Percentiles rank a stretch among this genome's conserved stretches.
These are phyloP conservation scores for Spiraea crenata DNA, from an alignment of 331 rosid species.

Conservation along the genomic window DNA sequence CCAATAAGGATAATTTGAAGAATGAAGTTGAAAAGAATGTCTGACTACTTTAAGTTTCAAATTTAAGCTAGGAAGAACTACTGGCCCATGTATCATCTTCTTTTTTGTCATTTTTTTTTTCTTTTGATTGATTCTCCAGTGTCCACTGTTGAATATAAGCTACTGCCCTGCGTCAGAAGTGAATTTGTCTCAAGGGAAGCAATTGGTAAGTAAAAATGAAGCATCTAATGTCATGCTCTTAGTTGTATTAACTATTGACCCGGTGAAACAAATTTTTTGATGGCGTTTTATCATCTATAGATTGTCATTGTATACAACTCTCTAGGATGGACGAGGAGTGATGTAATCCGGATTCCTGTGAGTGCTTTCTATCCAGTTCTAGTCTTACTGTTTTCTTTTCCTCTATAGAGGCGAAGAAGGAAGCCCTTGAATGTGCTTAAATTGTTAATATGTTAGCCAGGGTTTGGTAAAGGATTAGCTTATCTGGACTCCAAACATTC, in stretches of 20 bases:
- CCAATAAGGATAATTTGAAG: background rate
- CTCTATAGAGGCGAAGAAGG: background rate
- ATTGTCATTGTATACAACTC: constrained; percentile 46
- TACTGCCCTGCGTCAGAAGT: constrained; percentile 90
- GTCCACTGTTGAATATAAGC: constrained; percentile 88
- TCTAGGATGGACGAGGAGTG: constrained; percentile 59
- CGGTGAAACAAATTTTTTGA: constrained; percentile 15
- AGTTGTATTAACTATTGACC: constrained; percentile 2
- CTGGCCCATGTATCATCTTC: constrained; percentile 5
- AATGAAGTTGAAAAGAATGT: background rate
- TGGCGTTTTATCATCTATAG: constrained; percentile 31
- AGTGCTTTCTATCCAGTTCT: constrained; percentile 22
- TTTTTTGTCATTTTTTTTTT: constrained; percentile 1
- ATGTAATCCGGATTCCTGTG: constrained; percentile 48
- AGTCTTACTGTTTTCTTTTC: constrained; percentile 3
- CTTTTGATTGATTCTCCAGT: constrained; percentile 43
- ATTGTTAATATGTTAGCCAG: background rate
- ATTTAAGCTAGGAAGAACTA: constrained; percentile 4
- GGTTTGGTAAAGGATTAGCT: background rate
- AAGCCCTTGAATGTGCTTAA: background rate
- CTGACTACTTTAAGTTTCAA: background rate
- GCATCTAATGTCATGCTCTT: background rate
- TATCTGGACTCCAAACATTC: background rate
- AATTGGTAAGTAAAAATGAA: constrained; percentile 51
- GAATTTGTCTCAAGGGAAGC: constrained; percentile 66